Base-by-base conservation (phyloP, 2,329 filamentous ascomycete genomes). In the Colletotrichum agaves region DNA sequence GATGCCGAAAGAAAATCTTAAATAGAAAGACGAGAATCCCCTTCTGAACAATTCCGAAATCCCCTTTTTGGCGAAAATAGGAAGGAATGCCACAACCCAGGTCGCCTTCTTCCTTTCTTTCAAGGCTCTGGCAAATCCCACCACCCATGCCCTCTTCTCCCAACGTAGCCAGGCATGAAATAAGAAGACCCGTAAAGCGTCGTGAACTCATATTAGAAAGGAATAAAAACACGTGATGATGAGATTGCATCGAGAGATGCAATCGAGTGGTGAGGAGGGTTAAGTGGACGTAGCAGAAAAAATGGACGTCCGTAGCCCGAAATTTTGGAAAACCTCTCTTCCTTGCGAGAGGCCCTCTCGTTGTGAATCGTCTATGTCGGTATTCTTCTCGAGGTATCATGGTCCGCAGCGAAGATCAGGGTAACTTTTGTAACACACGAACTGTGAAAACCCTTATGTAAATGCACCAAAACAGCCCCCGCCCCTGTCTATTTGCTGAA, bases 401-500 rank as follows among this genome's bases (percentile, higher is more conserved):
- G 79, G 78, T 78, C 71, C 60, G 73, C 74, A 77, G 75, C 75
- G 77, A 77, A 81, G 78, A 78, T 76, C 76, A 74, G 75, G 75
- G 78, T 78, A 82, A 81, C 81, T 83, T 83, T 83, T 80, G 72
- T 77, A 74, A 80, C 79, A 80, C 79, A 80, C 79, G 77, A 79
- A 80, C 81, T 79, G 74, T 79, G 74, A 76, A 81, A 80, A 77
- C 82, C 80, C 72, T 71, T 71, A 35, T 80, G 78, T 80, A 83
- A 84, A 84, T 83, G 81, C 81, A 83, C 80, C 76, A 79, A 77
- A 77, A 74, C 72, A 76, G 74, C 78, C 80, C 65, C 81, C 78
- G 78, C 81, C 80, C 64, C 78, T 78, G 82, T 86, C 83, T 85
- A 86, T 85, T 78, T 79, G 77, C 79, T 76, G 75, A 81, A 82